These are phyloP conservation scores for Sugiyamaella grinbergsii DNA, from an alignment of 1,139 yeast species.

Conservation along the genomic window DNA sequence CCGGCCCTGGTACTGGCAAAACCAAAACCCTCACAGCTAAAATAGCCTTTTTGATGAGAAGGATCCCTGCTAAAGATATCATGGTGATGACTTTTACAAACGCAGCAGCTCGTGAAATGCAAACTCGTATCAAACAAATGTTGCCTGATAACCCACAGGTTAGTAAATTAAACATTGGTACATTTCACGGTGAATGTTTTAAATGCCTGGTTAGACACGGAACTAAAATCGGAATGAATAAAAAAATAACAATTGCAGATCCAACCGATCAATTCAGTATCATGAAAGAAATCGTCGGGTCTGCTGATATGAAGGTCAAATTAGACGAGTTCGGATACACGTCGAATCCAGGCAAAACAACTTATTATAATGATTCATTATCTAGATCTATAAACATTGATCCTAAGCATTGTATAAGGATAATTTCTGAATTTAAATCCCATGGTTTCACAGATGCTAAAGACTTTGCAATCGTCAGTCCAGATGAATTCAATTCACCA, in stretches of 20 bases:
- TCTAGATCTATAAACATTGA: background rate
- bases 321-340: slow-evolving; percentile 15
- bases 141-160: slow-evolving; percentile 30
- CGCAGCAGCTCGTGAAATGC: slow-evolving; percentile 85
- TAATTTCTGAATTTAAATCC: slow-evolving; percentile 13
- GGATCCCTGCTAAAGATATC: slow-evolving; percentile 57
- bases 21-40: slow-evolving; percentile 79
- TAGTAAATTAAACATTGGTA: slow-evolving; percentile 65
- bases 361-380: background rate
- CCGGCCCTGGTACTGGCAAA: slow-evolving; percentile 88
- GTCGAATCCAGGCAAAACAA: background rate
- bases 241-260: slow-evolving; percentile 61
- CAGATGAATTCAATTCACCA: slow-evolving; percentile 7
- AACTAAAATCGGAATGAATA: slow-evolving; percentile 48
- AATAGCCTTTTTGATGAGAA: slow-evolving; percentile 66
- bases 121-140: slow-evolving; percentile 52
- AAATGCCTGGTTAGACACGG: slow-evolving; percentile 63
- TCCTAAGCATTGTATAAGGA: slow-evolving; percentile 5
- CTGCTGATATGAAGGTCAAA: slow-evolving; percentile 11
- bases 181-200: slow-evolving; percentile 81
- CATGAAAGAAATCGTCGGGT: slow-evolving; percentile 34
- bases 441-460: background rate
- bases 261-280: slow-evolving; percentile 62
- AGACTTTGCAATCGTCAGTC: background rate
- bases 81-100: slow-evolving; percentile 90